phyloP scores from a whole-genome alignment of 352 stramenopile species.

The Globisporangium rhizosaccharum region DNA sequence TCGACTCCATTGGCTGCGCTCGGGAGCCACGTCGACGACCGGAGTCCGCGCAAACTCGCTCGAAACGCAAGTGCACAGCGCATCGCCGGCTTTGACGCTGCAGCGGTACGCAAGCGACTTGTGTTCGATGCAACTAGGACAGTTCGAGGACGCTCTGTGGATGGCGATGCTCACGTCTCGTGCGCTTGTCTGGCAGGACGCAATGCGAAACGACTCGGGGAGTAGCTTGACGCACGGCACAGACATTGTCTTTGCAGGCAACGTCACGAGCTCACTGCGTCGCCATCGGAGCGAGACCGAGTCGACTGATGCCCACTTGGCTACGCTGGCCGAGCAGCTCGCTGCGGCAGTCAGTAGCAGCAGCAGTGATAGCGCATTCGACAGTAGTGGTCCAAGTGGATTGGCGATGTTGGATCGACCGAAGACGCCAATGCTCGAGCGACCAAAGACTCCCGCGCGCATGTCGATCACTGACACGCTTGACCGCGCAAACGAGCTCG shows the following conservation, averaged over 20 bases:
- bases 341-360: neutral
- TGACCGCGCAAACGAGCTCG: constrained; percentile 60
- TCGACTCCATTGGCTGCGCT: neutral
- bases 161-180: neutral
- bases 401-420: no score
- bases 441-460: constrained; percentile 49
- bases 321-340: constrained; percentile 5
- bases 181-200: constrained; percentile 11
- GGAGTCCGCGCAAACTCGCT: constrained; percentile 22
- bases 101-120: constrained; percentile 6
- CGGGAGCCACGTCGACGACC: constrained; percentile 9
- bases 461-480: constrained; percentile 80
- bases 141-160: neutral
- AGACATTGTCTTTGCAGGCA: constrained; percentile 85
- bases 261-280: constrained; percentile 79
- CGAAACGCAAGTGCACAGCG: constrained; percentile 22
- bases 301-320: constrained; percentile 11
- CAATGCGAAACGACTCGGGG: constrained; percentile 39
- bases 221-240: constrained; percentile 86
- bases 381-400: no score
- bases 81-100: constrained; percentile 8
- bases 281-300: constrained; percentile 65
- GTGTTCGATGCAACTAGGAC: neutral
- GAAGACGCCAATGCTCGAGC: constrained; percentile 17
- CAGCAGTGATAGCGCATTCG: no score